These are phyloP conservation scores for Apiospora aurea DNA, from an alignment of 2,329 filamentous ascomycete genomes.

Conservation along the genomic window DNA sequence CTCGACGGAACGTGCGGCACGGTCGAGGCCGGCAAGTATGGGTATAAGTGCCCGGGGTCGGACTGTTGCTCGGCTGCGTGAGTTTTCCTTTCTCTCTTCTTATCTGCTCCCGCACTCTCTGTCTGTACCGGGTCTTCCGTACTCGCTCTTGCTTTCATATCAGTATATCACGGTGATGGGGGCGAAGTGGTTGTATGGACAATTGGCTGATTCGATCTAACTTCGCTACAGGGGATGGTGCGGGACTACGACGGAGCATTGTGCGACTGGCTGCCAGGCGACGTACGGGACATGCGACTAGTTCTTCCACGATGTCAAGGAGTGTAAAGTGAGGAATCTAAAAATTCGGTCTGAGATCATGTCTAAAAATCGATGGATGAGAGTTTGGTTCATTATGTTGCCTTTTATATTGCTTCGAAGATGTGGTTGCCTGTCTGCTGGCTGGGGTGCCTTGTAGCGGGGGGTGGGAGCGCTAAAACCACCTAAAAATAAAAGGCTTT, in stretches of 20 bases:
- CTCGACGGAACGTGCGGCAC: constrained; percentile 43
- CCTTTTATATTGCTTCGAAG: not conserved
- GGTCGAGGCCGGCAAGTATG: constrained; percentile 37
- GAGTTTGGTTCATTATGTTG: not conserved
- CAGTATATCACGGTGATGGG: too few relatives aligned
- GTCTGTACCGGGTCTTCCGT: not conserved
- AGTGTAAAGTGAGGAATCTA: too few relatives aligned
- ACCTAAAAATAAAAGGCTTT: not conserved
- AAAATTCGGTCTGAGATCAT: not conserved
- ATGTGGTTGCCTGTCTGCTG: not conserved
- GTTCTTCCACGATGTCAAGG: not conserved
- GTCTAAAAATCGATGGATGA: not conserved
- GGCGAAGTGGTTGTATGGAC: not conserved
- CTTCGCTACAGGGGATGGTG: constrained; percentile 39
- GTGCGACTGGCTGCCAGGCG: constrained; percentile 39
- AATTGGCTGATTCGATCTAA: not conserved
- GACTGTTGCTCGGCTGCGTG: constrained; percentile 41
- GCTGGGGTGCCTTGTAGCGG: not conserved
- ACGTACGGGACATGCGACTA: constrained; percentile 38
- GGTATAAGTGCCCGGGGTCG: constrained; percentile 39
- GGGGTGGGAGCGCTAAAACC: not conserved
- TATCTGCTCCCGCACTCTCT: constrained; percentile 11
- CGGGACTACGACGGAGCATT: constrained; percentile 40
- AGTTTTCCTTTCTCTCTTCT: constrained; percentile 27
- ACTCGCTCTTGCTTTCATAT: not conserved